Evolutionary conservation across 2,329 filamentous ascomycete species (phyloP), one percentile per base, ranked within the genome.

Genomic region (Teratosphaeria gauchensis): DNA sequence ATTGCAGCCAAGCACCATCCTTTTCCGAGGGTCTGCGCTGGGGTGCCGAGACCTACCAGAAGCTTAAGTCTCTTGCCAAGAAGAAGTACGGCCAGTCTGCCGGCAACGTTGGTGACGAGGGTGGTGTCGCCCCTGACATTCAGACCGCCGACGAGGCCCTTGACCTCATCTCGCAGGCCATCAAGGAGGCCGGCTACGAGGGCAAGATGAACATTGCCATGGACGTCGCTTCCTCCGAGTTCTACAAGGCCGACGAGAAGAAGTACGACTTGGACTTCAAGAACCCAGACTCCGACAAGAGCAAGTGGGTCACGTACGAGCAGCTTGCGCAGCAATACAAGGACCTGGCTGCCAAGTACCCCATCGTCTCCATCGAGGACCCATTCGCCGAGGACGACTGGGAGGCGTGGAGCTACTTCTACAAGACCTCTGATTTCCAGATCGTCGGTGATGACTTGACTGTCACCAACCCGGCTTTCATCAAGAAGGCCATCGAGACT

Each of bases 261-360:
- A 97, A 97, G 84, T 99, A 99, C 85, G 94, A 99, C 75, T 84
- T 99, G 66, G 94, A 97, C 87, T 99, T 97, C 90, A 97, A 99
- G 90, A 99, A 99, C 86, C 92, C 94, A 72, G 88, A 97, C 65
- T 94, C 88, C 76, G 94, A 99, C 82, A 84, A 86, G 74, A 84
- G 79, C 82, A 97, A 99, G 86, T 97, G 94, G 94, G 83, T 99
- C 82, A 96, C 90, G 69, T 97, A 97, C 80, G 90, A 97, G 84
- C 83, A 99, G 82, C 88, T 99, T 64, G 92, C 94, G 74, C 86
- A 88, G 73, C 81, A 95, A 71, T 97, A 99, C 87, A 85, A 89
- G 76, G 82, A 86, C 53, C 86, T 99, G 63, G 83, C 84, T 75
- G 84, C 86, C 84, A 96, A 96, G 82, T 99, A 99, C 83, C 92